phyloP scores from a whole-genome alignment of 2,329 filamentous ascomycete species.

The Ophiocordyceps unilateralis region DNA sequence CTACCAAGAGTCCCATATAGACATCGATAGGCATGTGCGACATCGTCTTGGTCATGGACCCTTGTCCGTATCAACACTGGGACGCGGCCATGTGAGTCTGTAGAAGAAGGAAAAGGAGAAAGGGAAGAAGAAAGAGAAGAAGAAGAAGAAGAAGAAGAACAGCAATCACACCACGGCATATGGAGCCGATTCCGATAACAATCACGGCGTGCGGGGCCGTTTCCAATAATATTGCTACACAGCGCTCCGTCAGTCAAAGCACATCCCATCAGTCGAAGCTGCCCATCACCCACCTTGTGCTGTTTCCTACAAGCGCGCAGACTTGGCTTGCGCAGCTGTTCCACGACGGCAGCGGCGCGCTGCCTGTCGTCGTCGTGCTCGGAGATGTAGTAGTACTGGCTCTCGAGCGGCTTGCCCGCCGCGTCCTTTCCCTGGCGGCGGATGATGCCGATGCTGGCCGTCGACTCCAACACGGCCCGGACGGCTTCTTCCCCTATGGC shows the following conservation, averaged over 20 bases:
- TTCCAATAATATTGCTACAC: slow-evolving; percentile 54
- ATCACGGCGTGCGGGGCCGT: slow-evolving; percentile 39
- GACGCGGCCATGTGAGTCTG: too few relatives aligned
- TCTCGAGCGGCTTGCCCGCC: slow-evolving; percentile 81
- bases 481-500: slow-evolving; percentile 45
- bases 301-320: slow-evolving; percentile 82
- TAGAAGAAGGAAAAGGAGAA: background rate
- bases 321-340: slow-evolving; percentile 75
- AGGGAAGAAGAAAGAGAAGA: background rate
- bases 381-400: slow-evolving; percentile 91
- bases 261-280: background rate
- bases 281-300: slow-evolving; percentile 63
- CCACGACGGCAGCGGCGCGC: slow-evolving; percentile 65
- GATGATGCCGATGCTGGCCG: slow-evolving; percentile 75
- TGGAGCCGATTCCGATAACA: background rate
- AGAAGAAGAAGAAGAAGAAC: background rate
- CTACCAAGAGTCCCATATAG: too few relatives aligned
- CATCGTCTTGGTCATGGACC: background rate
- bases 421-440: slow-evolving; percentile 86
- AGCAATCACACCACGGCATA: too few relatives aligned
- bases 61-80: too few relatives aligned
- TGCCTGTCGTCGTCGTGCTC: slow-evolving; percentile 69
- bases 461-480: slow-evolving; percentile 53
- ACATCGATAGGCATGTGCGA: too few relatives aligned
- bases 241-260: background rate